Evolutionary conservation across 768 basidiomycete species (phyloP), one percentile per base, ranked within the genome.

Genomic region (Phallus indusiatus): DNA sequence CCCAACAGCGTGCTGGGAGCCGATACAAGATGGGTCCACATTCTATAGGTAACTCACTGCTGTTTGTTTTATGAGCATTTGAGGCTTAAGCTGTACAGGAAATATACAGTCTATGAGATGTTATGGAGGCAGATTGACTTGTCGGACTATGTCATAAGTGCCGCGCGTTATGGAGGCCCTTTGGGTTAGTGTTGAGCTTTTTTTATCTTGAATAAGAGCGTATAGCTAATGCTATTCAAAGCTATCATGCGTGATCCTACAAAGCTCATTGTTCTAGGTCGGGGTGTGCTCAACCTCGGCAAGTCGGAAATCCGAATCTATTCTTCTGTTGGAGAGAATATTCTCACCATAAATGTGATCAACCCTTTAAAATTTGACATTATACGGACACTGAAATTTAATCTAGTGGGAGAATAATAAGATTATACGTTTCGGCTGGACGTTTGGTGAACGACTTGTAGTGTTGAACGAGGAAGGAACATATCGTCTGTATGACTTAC

Each of bases 401-500:
- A 36, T 54, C n/a, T 66, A 95, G 92, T 98, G 94, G 94, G 94
- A 95, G 60, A 86, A 92, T 66, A 82, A 83, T 56, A 87, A 81
- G 65, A 85, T 96, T 47, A 73, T 93, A 55, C 80, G 82, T 48
- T 88, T 91, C 64, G 90, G 90, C 20, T 92, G 90, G 90, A 88
- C 88, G 0, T 67, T 72, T n/a, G 84, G 90, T 65, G 91, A 94
- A 68, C 78, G 83, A 42, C 77, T 99, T 36, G 82, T 86, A 0
- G 81, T 97, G 14, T 72, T 98, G 42, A 90, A 94, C 67, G 93
- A 95, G 71, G 94, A 97, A 65, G 94, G 95, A 22, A 78, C 81
- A 6, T 99, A 96, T 72, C 80, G 96, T 50, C 65, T 97, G 22
- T 97, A 97, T 66, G 88, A 92, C 72, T 74, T 91, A 35, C 86